phyloP scores from a whole-genome alignment of 495 filamentous ascomycete species.

The Hyaloscypha finlandica region DNA sequence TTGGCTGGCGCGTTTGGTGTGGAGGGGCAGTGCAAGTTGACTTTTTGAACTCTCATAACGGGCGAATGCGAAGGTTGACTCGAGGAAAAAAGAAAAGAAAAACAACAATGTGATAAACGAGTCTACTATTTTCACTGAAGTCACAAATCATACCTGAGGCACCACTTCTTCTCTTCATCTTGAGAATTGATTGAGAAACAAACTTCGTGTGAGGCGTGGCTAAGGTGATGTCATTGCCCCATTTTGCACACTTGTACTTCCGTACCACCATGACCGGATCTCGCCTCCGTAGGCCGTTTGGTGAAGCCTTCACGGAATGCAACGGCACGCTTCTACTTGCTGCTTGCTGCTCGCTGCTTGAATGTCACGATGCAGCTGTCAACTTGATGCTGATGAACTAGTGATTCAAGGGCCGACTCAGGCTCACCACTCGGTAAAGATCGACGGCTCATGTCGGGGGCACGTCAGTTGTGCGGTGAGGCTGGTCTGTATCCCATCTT shows the following conservation, averaged over 20 bases:
- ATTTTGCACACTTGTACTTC: neutral
- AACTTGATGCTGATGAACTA: neutral
- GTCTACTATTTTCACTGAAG: neutral
- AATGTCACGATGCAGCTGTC: neutral
- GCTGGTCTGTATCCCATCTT: neutral
- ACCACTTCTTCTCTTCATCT: neutral
- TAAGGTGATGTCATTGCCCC: neutral
- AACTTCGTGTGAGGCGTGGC: neutral
- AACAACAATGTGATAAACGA: neutral
- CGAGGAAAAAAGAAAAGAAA: neutral
- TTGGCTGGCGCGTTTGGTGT: constrained; percentile 7
- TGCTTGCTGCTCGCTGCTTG: neutral
- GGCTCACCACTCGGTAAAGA: neutral
- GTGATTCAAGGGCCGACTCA: neutral
- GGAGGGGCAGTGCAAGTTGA: constrained; percentile 10
- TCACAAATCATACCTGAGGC: neutral
- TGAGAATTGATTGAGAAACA: neutral
- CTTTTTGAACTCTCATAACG: neutral
- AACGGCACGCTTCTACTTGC: neutral
- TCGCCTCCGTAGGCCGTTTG: neutral
- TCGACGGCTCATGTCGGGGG: neutral
- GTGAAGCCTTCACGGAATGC: neutral
- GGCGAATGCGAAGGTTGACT: neutral
- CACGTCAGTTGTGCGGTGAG: constrained; percentile 27
- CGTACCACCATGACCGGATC: neutral